Conservation (phyloP, 805 yeast species). For the Sungouiozyma intestinalis region DNA sequence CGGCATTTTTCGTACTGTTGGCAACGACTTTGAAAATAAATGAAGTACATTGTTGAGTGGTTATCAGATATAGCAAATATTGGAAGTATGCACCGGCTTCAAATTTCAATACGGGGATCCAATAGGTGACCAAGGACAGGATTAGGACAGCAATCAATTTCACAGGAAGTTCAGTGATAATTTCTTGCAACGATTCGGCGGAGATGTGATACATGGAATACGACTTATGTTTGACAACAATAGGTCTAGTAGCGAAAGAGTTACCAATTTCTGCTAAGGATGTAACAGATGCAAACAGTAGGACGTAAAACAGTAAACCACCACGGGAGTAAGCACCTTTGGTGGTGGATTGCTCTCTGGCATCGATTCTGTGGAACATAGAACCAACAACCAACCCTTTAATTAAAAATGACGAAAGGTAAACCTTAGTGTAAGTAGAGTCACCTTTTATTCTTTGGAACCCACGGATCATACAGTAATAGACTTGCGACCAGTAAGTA, state of each 20-base stretch:
- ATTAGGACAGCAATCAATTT: constrained; percentile 40
- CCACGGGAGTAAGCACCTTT: constrained; percentile 52
- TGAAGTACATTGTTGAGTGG: constrained; percentile 43
- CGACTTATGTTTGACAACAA: constrained; percentile 53
- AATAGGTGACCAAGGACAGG: constrained; percentile 40
- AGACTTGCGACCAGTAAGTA: constrained; percentile 40
- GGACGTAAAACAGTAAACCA: constrained; percentile 51
- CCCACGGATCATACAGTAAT: constrained; percentile 44
- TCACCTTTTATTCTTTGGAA: constrained; percentile 46
- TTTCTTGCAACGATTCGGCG: constrained; percentile 50
- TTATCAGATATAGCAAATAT: constrained; percentile 35
- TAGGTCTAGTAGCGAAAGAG: constrained; percentile 50
- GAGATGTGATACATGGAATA: constrained; percentile 55
- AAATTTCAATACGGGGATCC: constrained; percentile 41
- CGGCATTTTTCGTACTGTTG: constrained; percentile 41
- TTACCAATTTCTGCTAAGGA: constrained; percentile 52
- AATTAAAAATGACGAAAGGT: constrained; percentile 41
- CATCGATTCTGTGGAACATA: constrained; percentile 40
- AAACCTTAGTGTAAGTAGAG: constrained; percentile 42
- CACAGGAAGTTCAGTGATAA: constrained; percentile 47
- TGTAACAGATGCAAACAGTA: constrained; percentile 49
- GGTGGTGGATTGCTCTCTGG: constrained; percentile 33
- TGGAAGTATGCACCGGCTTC: constrained; percentile 48
- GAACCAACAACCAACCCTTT: constrained; percentile 55
- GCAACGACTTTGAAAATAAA: constrained; percentile 45